Base-by-base conservation (phyloP, 306 rosid genomes). In the Abrus pulchellus region DNA sequence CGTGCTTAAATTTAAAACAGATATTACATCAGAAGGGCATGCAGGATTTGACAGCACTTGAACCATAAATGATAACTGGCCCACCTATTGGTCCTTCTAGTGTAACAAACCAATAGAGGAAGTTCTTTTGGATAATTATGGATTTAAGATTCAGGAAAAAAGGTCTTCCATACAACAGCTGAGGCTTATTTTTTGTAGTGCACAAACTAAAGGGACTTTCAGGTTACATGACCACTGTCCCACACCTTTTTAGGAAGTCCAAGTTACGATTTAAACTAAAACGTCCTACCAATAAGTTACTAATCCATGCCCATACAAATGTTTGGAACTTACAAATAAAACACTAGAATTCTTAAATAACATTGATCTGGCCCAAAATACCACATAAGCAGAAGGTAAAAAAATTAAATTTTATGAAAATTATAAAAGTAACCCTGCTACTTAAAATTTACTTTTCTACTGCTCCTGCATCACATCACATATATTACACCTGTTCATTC, bases 381-480 rank as follows among this genome's bases (percentile, higher is more conserved):
- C 77, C 50, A 57, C 76, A 28, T 57, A 79, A 47, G 76, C 52
- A 69, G 77, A 69, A 69, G 63, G 10, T 20, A 38, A 8, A 30
- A 36, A 67, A 55, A 67, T n/a, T 34, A 62, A 62, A 2, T 11
- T 63, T 36, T 38, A 30, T 77, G 54, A 60, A 70, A 70, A 70
- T 48, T 70, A 79, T 13, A 36, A 10, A 54, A 57, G 49, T 10
- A 57, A 69, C 14, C 6, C 52, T 33, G 53, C 71, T 47, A 57
- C 59, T 79, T 20, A 79, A 70, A 29, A 79, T 68, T 44, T 20
- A 79, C 63, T 79, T 70, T 11, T 70, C 69, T 68, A 44, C 59
- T 68, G 71, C 69, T 69, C 75, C 43, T 47, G 69, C 74, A 65
- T 11, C 63, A 48, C 62, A 76, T 5, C 63, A 48, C 62, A 76